Evolutionary conservation across 148 eudicot genomes (phyloP).

Genomic region (Camellia sinensis): DNA sequence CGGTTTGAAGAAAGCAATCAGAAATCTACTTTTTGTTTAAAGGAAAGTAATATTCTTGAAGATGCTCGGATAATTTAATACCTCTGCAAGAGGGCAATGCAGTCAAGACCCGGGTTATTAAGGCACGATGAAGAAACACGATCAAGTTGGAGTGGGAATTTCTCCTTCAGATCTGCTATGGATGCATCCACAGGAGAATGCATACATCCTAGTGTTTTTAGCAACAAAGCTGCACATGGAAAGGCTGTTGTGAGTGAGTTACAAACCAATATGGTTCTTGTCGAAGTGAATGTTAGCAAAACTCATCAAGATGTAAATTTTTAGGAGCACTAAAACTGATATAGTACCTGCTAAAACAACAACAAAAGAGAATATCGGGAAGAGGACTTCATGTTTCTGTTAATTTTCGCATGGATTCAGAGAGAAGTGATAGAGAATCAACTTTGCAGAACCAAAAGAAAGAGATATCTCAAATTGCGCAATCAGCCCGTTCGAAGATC

Average conservation of each 20-base stretch:
- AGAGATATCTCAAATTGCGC: too few species aligned
- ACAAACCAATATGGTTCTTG: not conserved
- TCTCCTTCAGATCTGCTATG: not conserved
- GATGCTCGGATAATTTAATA: not conserved
- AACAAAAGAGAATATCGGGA: not conserved
- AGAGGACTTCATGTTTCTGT: slow-evolving; percentile 2
- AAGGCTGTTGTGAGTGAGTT: not conserved
- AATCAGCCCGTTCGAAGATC: too few species aligned
- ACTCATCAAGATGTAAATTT: not conserved
- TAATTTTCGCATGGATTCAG: not conserved
- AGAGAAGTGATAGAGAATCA: not conserved
- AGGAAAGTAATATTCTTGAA: not conserved
- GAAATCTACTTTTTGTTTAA: not conserved
- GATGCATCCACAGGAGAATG: not conserved
- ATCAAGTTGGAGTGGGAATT: not conserved
- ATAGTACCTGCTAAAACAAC: not conserved
- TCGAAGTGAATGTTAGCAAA: slow-evolving; percentile 6
- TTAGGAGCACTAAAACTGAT: not conserved
- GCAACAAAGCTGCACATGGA: not conserved
- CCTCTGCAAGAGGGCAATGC: not conserved
- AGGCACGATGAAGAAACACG: not conserved
- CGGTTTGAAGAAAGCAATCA: not conserved
- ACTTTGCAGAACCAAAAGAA: too few species aligned
- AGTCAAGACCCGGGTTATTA: not conserved
- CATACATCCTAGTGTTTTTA: not conserved